phyloP scores from a whole-genome alignment of 2,329 filamentous ascomycete genomes.

The Zymoseptoria passerinii region DNA sequence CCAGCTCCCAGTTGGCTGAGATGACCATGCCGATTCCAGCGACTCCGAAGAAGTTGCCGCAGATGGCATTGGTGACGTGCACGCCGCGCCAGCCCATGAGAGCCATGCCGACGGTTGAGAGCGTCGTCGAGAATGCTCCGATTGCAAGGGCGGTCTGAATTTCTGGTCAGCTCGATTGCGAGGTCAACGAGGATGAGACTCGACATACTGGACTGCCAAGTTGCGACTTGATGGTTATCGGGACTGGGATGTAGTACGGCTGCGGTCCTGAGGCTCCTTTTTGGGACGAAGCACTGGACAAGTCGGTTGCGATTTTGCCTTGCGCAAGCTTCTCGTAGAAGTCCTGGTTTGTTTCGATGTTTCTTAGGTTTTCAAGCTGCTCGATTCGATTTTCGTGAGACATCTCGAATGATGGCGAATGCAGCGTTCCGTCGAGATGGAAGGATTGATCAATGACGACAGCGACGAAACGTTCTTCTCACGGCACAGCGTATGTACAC shows the following conservation, averaged over 20 bases:
- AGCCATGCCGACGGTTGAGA: constrained; percentile 47
- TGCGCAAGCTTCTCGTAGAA: constrained; percentile 23
- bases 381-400: constrained; percentile 20
- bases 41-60: constrained; percentile 49
- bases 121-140: constrained; percentile 47
- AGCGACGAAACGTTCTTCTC: no score
- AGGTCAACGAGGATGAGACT: not conserved
- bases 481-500: no score
- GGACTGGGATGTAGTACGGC: constrained; percentile 25
- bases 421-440: not conserved
- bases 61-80: constrained; percentile 43
- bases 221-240: constrained; percentile 26
- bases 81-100: constrained; percentile 50
- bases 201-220: constrained; percentile 19
- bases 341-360: constrained; percentile 21
- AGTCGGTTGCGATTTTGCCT: constrained; percentile 18
- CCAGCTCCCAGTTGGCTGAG: constrained; percentile 49
- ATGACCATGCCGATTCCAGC: constrained; percentile 46
- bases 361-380: constrained; percentile 23
- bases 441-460: not conserved
- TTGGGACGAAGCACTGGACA: constrained; percentile 11
- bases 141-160: constrained; percentile 42
- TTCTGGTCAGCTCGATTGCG: not conserved
- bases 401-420: constrained; percentile 9
- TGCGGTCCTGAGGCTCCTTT: constrained; percentile 3